phyloP scores from a whole-genome alignment of 495 filamentous ascomycete genomes.

The Neurospora intermedia region DNA sequence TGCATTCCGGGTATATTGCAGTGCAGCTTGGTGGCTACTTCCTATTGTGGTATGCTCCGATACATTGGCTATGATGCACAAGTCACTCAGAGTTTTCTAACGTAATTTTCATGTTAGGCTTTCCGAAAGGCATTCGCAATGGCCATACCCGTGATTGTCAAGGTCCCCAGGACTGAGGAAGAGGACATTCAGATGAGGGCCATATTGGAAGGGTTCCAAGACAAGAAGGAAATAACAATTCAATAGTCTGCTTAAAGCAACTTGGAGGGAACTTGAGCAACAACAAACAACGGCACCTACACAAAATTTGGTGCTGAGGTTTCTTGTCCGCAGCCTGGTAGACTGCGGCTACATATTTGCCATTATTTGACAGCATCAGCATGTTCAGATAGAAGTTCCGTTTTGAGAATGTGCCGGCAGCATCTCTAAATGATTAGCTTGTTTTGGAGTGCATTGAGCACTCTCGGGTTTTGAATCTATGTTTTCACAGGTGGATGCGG shows the following conservation, averaged over 20 bases:
- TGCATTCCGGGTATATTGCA: slow-evolving; percentile 17
- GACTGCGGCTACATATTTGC: not conserved
- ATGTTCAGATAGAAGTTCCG: not conserved
- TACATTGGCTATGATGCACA: slow-evolving; percentile 9
- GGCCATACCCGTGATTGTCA: slow-evolving; percentile 42
- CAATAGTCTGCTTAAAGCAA: not conserved
- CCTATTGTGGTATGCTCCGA: slow-evolving; percentile 20
- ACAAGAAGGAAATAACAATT: not conserved
- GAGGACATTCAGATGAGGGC: slow-evolving; percentile 32
- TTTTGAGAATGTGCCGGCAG: not conserved
- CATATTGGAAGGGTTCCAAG: slow-evolving; percentile 5
- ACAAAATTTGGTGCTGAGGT: not conserved
- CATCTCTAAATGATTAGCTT: not conserved
- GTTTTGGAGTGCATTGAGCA: not conserved
- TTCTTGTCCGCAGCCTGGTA: not conserved
- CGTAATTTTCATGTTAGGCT: slow-evolving; percentile 28
- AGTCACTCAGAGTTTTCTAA: slow-evolving; percentile 17
- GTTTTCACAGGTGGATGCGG: not conserved
- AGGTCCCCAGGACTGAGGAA: slow-evolving; percentile 47
- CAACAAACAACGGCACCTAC: not conserved
- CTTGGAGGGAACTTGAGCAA: not conserved
- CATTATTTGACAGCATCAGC: not conserved
- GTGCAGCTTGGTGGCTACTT: slow-evolving; percentile 27
- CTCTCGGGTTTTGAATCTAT: not conserved
- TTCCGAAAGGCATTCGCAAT: slow-evolving; percentile 46